Base-by-base conservation (phyloP, 257 asterid species). In the Nicotiana otophora region DNA sequence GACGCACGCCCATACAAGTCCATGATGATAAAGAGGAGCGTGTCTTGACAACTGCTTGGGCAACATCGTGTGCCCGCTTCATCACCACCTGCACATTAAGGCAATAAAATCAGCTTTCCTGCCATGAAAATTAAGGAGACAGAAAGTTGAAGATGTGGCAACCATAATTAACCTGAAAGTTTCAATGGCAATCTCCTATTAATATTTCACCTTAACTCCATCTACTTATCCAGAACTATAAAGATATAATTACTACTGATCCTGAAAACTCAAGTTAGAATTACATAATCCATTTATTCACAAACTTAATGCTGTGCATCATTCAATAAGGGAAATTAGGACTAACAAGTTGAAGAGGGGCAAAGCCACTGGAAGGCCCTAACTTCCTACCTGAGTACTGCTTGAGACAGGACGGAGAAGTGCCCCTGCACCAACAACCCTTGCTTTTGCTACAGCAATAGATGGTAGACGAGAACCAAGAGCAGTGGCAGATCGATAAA, bases 1-100 rank as follows among this genome's bases (percentile, higher is more conserved):
- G 96, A 17, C 98, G 87, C 82, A 96, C 97, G 20, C 98, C 98
- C 85, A 95, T 91, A 70, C 98, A 93, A 28, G 97, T 66, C 98
- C 98, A 95, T 36, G 96, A 88, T 48, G 97, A 87, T 78, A 95
- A 85, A 54, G 97, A 91, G 70, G 95, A 66, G 15, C 94, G 95
- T 53, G 96, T 92, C 85, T 91, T 90, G 7, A 91, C 94, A 58
- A 95, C 98, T 53, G 97, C 97, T 82, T 90, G 97, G 84, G 98
- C 98, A 62, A 95, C 97, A 86, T 90, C 93, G 83, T 95, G 98
- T 12, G 98, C 98, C 7, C 96, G 97, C 89, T 87, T 95, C 88
- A 95, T 91, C 85, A 95, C 96, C 55, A 89, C 98, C 98, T 95
- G 86, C 63, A 23, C 68, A 80, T 80, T 55, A 70, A 68, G 78